These are phyloP conservation scores for Tubosaeta sp. DNA, from an alignment of 768 basidiomycete genomes.

Conservation along the genomic window DNA sequence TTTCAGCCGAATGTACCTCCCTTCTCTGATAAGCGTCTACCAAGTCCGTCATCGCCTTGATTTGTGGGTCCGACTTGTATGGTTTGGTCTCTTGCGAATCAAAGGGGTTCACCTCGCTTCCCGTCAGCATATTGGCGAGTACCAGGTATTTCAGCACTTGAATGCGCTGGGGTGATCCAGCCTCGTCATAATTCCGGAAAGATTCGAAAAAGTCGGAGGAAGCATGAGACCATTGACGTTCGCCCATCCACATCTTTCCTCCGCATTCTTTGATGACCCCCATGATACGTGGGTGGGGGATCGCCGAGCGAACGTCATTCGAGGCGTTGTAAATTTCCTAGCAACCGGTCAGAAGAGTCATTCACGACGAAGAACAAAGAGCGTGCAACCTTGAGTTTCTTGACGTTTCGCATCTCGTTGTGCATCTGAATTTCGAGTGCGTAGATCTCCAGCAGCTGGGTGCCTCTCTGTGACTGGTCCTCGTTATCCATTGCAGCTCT, in stretches of 20 bases:
- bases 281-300: conserved; percentile 97
- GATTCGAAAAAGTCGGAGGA: conserved; percentile 99
- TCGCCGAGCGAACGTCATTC: conserved; percentile 88
- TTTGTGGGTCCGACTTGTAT: conserved; percentile 92
- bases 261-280: conserved; percentile 99
- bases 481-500: conserved; percentile 58
- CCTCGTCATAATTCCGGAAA: conserved; percentile 98
- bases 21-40: conserved; percentile 96
- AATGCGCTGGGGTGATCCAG: conserved; percentile 92
- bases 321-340: conserved; percentile 98
- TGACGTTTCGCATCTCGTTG: conserved; percentile 91
- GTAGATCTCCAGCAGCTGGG: conserved; percentile 93
- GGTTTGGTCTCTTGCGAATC: conserved; percentile 99
- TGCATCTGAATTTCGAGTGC: conserved; percentile 99
- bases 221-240: conserved; percentile 97
- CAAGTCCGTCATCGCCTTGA: conserved; percentile 96
- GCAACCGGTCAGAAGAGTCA: neutral
- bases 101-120: conserved; percentile 98
- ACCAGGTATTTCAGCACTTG: conserved; percentile 99
- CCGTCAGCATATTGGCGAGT: conserved; percentile 95
- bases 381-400: conserved; percentile 79
- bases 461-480: conserved; percentile 90
- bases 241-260: conserved; percentile 99
- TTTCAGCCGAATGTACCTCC: conserved; percentile 97
- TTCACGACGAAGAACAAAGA: neutral